phyloP scores from a whole-genome alignment of 139 green algal species.

The Chlamydomonas schloesseri region DNA sequence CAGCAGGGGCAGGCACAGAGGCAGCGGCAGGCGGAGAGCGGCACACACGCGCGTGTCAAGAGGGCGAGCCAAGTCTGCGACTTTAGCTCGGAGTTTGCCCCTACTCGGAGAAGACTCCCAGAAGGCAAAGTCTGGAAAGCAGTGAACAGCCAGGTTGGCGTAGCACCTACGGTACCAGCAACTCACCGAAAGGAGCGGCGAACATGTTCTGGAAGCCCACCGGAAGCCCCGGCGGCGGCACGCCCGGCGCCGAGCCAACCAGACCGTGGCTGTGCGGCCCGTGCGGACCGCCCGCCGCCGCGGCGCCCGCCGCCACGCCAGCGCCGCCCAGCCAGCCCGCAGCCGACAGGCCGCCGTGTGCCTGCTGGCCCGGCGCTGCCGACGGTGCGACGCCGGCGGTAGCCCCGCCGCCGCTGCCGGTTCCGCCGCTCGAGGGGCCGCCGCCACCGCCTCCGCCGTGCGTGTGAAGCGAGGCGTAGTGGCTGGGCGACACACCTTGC shows the following conservation, averaged over 20 bases:
- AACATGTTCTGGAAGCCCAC: slow-evolving; percentile 7
- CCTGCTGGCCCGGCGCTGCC: background rate
- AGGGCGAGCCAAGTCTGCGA: no score
- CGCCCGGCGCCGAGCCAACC: background rate
- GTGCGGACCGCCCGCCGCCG: background rate
- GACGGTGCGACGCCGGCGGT: background rate
- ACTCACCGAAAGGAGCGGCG: background rate
- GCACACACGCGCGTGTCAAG: no score
- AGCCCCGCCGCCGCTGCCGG: background rate
- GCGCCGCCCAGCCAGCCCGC: background rate
- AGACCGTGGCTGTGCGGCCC: background rate
- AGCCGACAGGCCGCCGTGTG: background rate
- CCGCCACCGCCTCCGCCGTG: background rate
- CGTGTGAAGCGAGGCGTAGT: background rate
- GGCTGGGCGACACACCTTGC: slow-evolving; percentile 20
- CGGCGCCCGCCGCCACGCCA: background rate
- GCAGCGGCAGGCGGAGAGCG: background rate
- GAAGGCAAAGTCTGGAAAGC: no score
- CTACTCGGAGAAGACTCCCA: no score
- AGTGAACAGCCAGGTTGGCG: no score
- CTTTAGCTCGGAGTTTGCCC: no score
- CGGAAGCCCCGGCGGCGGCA: background rate
- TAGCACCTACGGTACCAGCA: no score
- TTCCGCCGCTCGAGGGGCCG: background rate
- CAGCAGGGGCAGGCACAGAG: background rate